These are phyloP conservation scores for Aspergillus alliaceus DNA, from an alignment of 2,329 filamentous ascomycete genomes.

Conservation along the genomic window DNA sequence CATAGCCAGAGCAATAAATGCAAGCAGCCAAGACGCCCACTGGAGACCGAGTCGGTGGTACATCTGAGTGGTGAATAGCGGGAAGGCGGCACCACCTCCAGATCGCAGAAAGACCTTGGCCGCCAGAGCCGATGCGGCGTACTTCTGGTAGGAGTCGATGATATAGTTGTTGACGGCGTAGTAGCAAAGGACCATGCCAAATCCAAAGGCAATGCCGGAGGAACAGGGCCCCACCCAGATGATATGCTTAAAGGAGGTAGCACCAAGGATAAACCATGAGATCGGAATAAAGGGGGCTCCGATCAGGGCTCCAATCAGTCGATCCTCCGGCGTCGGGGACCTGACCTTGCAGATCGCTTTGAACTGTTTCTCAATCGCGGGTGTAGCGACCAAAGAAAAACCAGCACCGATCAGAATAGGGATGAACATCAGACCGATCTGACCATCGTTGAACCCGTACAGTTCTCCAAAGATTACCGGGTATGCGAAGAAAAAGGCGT, in stretches of 20 bases:
- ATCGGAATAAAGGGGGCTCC: constrained; percentile 68
- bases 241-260: constrained; percentile 59
- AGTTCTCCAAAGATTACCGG: constrained; percentile 72
- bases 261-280: constrained; percentile 62
- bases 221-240: constrained; percentile 57
- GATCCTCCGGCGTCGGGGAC: constrained; percentile 69
- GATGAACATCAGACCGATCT: constrained; percentile 46
- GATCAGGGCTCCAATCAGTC: constrained; percentile 73
- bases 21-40: constrained; percentile 70
- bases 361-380: constrained; percentile 72
- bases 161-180: constrained; percentile 73
- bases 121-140: constrained; percentile 44
- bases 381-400: constrained; percentile 32
- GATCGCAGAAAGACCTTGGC: constrained; percentile 51
- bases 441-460: constrained; percentile 50
- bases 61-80: constrained; percentile 77
- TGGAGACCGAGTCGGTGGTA: constrained; percentile 68
- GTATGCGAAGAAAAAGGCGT: constrained; percentile 47
- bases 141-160: constrained; percentile 59
- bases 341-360: constrained; percentile 59
- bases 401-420: constrained; percentile 33
- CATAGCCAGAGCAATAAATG: constrained; percentile 46
- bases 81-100: constrained; percentile 68
- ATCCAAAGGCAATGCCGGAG: constrained; percentile 68
- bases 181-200: constrained; percentile 77